Percentiles rank a stretch among this genome's conserved stretches.
Evolutionary conservation across 2,329 filamentous ascomycete genomes (phyloP).

Genomic region (Trichoderma breve): DNA sequence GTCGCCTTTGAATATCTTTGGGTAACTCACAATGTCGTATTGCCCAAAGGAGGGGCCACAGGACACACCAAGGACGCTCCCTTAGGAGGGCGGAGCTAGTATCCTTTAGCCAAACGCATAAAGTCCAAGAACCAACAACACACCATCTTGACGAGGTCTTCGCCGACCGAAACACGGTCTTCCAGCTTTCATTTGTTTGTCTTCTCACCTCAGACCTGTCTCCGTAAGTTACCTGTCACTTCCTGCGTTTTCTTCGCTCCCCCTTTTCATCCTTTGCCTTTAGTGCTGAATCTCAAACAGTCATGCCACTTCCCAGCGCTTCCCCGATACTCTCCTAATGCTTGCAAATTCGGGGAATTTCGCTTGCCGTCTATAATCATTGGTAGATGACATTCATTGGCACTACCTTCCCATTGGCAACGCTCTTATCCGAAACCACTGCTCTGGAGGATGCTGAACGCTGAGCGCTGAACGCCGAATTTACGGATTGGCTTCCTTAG

Average conservation of each 20-base stretch:
- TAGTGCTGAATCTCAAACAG: neutral
- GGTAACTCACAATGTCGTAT: slow-evolving; percentile 2
- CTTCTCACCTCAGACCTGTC: neutral
- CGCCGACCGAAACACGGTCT: neutral
- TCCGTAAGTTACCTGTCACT: neutral
- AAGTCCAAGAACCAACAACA: slow-evolving; percentile 18
- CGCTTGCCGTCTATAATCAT: neutral
- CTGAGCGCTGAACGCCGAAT: neutral
- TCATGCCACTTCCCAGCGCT: neutral
- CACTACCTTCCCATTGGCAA: neutral
- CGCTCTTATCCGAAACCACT: neutral
- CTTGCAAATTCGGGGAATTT: neutral
- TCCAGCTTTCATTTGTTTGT: neutral
- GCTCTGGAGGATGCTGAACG: neutral
- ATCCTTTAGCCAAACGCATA: slow-evolving; percentile 12
- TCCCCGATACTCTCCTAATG: neutral
- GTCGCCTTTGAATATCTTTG: neutral
- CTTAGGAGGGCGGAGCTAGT: slow-evolving; percentile 1
- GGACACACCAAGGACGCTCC: neutral
- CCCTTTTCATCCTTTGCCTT: neutral
- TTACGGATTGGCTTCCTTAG: neutral
- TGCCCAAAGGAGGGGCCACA: neutral
- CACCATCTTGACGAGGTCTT: slow-evolving; percentile 13
- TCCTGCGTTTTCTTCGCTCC: neutral
- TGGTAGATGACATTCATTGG: neutral